Percentiles rank a stretch among this genome's conserved stretches.
phyloP scores from a whole-genome alignment of 768 basidiomycete genomes.

The Rhodosporidiobolus sp. region DNA sequence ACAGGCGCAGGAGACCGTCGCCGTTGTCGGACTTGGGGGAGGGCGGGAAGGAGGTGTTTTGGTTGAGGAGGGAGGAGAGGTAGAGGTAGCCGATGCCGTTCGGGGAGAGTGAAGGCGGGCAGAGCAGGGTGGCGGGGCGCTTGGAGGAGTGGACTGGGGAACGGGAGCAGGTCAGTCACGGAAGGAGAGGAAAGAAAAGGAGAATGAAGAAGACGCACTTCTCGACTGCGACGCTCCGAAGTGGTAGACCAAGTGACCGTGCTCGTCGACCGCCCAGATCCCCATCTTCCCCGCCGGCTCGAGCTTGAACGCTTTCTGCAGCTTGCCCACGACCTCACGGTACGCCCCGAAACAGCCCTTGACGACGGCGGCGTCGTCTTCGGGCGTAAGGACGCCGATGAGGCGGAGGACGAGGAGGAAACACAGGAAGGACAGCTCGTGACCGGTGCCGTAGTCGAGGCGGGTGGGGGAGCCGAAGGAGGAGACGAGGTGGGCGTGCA shows the following conservation, averaged over 20 bases:
- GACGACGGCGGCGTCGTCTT: conserved; percentile 63
- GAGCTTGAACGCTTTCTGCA: conserved; percentile 83
- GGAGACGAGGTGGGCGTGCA: conserved; percentile 72
- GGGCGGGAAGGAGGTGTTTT: conserved; percentile 67
- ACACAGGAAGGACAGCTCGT: conserved; percentile 65
- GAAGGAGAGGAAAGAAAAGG: conserved; percentile 21
- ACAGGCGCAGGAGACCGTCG: conserved; percentile 93
- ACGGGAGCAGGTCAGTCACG: not conserved
- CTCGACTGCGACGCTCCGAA: conserved; percentile 84
- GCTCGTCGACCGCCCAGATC: conserved; percentile 76
- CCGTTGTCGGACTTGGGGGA: conserved; percentile 75
- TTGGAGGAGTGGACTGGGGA: conserved; percentile 29
- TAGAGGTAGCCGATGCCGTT: conserved; percentile 65
- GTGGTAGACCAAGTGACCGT: conserved; percentile 68
- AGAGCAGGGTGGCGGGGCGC: conserved; percentile 52
- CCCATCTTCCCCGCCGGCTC: conserved; percentile 97
- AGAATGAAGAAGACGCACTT: conserved; percentile 45
- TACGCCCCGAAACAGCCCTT: conserved; percentile 74
- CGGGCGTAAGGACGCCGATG: conserved; percentile 58
- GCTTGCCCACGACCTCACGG: conserved; percentile 69
- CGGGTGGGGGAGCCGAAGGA: conserved; percentile 87
- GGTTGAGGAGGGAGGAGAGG: conserved; percentile 70
- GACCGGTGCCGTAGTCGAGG: conserved; percentile 95
- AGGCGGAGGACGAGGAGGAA: conserved; percentile 47
- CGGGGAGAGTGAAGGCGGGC: conserved; percentile 54